Evolutionary conservation across 2,329 filamentous ascomycete genomes (phyloP), one percentile per base, ranked within the genome.

Genomic region (Corynespora cassiicola): DNA sequence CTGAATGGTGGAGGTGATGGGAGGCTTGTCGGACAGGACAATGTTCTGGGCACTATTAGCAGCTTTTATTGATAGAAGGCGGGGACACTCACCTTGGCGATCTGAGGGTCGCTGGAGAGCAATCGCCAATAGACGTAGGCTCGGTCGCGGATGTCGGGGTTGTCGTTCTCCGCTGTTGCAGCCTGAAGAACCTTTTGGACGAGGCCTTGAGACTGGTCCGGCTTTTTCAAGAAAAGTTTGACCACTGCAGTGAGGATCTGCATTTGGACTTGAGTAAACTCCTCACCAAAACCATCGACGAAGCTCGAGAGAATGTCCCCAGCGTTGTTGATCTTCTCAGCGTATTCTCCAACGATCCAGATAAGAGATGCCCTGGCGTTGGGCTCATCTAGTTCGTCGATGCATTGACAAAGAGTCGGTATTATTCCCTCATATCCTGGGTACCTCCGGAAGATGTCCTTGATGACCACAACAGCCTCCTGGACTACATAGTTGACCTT

Each of bases 401-500:
- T 96, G 63, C 95, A 90, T 68, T 96, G 84, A 75, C 95, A 99
- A 10, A 99, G 79, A 1, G 90, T 95, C 3, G 92, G 92, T 56
- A 99, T 99, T 54, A 99, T 95, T 18, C 91, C 94, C 72, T 99
- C 94, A 60, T 96, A 99, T 14, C 94, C 94, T 7, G 92, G 91
- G 58, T 99, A 99, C 70, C 96, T 96, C 53, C 94, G 82, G 73
- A 99, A 87, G 46, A 99, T 97, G 54, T 99, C 94, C 74, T 96
- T 97, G 75, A 97, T 96, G 31, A 99, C 94, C n/a, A 99, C 90
- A 47, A 97, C 86, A 0, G 94, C 92, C 72, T 99, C 94, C 70
- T 99, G 94, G 8, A 99, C 94, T 32, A 99, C 94, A 63, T 99
- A 99, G 75, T 96, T 96, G 70, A 97, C 92, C 73, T 97, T 97